Percentiles rank a stretch among this genome's conserved stretches.
These are phyloP conservation scores for Debaryomyces hansenii DNA, from an alignment of 805 yeast genomes.

Conservation along the genomic window DNA sequence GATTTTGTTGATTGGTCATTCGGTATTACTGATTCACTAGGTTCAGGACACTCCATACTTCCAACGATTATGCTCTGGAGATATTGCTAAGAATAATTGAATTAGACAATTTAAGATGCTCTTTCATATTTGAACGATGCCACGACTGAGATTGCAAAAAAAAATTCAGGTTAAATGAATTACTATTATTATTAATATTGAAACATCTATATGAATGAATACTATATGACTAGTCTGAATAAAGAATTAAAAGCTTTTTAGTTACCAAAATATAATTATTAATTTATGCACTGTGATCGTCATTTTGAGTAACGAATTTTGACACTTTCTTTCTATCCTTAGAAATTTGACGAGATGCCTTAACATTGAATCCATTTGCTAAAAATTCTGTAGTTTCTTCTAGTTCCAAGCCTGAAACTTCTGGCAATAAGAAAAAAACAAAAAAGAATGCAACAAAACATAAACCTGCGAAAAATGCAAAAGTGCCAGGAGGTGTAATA, in stretches of 20 bases:
- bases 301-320: not conserved
- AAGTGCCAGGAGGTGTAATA: constrained; percentile 94
- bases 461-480: constrained; percentile 84
- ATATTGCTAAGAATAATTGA: not conserved
- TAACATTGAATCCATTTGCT: constrained; percentile 83
- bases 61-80: not conserved
- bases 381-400: constrained; percentile 88
- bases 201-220: not conserved
- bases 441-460: constrained; percentile 70
- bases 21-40: constrained; percentile 1
- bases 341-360: constrained; percentile 41
- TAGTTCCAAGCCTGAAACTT: constrained; percentile 81
- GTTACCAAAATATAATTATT: not conserved
- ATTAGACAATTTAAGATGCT: not conserved
- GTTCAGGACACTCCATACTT: not conserved
- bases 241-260: not conserved
- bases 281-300: not conserved
- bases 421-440: constrained; percentile 87
- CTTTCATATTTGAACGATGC: not conserved
- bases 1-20: not conserved
- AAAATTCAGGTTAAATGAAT: no score
- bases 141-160: not conserved
- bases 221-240: not conserved
- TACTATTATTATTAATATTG: no score
- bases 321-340: constrained; percentile 29